Conservation (phyloP, 1,284 basidiomycete genomes). For the Pseudozyma thailandica region DNA sequence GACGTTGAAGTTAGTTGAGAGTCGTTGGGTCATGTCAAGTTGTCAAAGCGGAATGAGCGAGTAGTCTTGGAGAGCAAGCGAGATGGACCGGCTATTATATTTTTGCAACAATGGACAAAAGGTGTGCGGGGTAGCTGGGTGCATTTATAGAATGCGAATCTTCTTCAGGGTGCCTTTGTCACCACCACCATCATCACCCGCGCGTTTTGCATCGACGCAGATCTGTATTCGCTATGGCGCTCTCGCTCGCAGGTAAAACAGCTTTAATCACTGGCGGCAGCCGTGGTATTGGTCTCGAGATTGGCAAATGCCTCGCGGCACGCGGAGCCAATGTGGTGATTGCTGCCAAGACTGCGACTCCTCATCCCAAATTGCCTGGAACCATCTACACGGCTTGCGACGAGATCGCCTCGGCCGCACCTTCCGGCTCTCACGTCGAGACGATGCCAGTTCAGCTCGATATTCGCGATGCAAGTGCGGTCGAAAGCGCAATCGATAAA, state of each 20-base stretch:
- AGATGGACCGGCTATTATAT: no score
- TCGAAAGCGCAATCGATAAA: conserved; percentile 54
- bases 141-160: neutral
- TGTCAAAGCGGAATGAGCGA: neutral
- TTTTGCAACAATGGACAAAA: no score
- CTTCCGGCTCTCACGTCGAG: conserved; percentile 14
- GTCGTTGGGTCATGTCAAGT: no score
- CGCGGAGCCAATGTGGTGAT: conserved; percentile 61
- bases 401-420: conserved; percentile 57
- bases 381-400: conserved; percentile 67
- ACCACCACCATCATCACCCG: conserved; percentile 2
- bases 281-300: conserved; percentile 61
- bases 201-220: neutral
- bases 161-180: neutral
- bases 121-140: neutral
- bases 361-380: conserved; percentile 62
- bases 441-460: conserved; percentile 65
- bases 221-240: conserved; percentile 3
- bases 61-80: neutral
- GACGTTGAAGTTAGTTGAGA: no score
- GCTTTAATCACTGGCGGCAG: conserved; percentile 58
- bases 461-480: conserved; percentile 57
- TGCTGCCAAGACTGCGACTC: conserved; percentile 51
- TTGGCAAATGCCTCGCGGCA: conserved; percentile 51
- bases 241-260: conserved; percentile 28